Evolutionary conservation across 306 rosid genomes (phyloP), one percentile per base, ranked within the genome.

Genomic region (Psophocarpus tetragonolobus): DNA sequence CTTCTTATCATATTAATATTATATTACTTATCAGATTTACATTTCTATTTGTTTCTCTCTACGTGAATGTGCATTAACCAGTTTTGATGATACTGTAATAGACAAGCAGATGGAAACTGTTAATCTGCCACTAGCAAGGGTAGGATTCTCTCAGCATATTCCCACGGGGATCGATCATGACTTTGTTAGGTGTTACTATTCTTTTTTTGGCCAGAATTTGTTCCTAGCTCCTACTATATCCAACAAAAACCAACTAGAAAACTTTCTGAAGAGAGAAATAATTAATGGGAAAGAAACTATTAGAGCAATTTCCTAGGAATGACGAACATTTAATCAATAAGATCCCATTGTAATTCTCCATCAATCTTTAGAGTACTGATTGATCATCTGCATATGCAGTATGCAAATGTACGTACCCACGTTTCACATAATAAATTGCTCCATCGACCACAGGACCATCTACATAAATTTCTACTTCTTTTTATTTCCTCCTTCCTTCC

Each of bases 191-290:
- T 26, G 36, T 58, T 24, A 58, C 9, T 23, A 58, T 13, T 58
- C 4, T 12, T 51, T 6, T 2, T 15, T 1, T 33, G 32, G 35
- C 1, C 82, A 71, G 78, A 71, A 27, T 11, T 48, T 79, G 83
- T 51, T 61, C 36, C 78, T 61, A 48, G 83, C 39, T 61, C 36
- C 78, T 61, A 48, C 7, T 4, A 36, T 17, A 33, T 60, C 64
- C 53, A 54, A 72, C 82, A 79, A 11, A 79, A 47, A 32, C 56
- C 51, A 35, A 58, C 77, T 18, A 69, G 53, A 15, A 26, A 29
- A 27, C 0, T 10, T 15, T n/a, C 24, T 4, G 2, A 12, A 41
- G 45, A 42, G 76, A 70, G 21, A 57, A 69, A 58, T 41, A 56
- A 29, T 57, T 32, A 35, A 79, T 45, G 64, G n/a, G 27, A 21